Base-by-base conservation (phyloP, 768 basidiomycete genomes). In the Calocybe gangraenosa region DNA sequence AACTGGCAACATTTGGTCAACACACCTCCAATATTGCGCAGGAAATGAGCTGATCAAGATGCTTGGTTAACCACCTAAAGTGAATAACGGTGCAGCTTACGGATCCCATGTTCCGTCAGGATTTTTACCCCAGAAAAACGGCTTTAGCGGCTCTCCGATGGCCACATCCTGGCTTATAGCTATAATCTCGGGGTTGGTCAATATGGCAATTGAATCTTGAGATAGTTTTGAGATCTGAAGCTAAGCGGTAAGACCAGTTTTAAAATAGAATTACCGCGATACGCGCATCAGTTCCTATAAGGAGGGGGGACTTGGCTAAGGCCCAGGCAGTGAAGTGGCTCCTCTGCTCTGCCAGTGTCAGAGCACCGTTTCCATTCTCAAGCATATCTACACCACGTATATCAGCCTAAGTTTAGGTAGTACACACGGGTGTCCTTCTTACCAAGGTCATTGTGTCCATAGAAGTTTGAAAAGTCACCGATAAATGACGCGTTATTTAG, bases 291-390 rank as follows among this genome's bases (percentile, higher is more conserved):
- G 77, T 73, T 46, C 78, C 69, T 41, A 79, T 67, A 36, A 78
- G 61, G 13, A 79, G 65, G 4, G 76, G 78, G 0, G 73, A 74
- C 52, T 78, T 79, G 14, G 71, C 70, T 59, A 79, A 55, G 19
- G 78, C 76, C 78, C 78, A 79, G 0, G 74, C 74, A 2, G 75
- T 76, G 54, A 78, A 79, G 54, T 78, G 76, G 20, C 73, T 71
- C 54, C 75, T 74, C 21, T 67, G 60, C 56, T 79, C 75, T 2
- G 74, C 76, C 43, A 66, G 65, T 0, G 71, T 65, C 33, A 79
- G 53, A n/a, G 64, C 62, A 5, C 75, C 75, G 41, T 79, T 78
- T 36, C 76, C 77, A 33, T 75, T 79, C 52, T 52, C 42, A 25
- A 61, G 45, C 42, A 61, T 58, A 37, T 57, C 58, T 56, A 44